Base-by-base conservation (phyloP, 2,329 filamentous ascomycete species). In the Fusarium nodosum region DNA sequence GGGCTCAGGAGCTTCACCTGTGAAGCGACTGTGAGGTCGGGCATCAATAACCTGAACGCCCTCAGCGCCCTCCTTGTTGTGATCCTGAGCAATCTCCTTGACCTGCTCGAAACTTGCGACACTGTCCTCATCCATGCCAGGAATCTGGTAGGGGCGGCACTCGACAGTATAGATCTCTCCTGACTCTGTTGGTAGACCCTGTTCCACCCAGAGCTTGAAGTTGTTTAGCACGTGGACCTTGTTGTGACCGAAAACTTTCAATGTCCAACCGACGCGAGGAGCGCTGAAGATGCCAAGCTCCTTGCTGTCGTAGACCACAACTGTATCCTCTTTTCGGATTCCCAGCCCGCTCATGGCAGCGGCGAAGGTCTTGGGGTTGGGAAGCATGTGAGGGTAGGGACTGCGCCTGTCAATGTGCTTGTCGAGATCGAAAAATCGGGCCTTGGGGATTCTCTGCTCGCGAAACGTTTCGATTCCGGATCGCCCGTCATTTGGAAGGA, bases 391-490 rank as follows among this genome's bases (percentile, higher is more conserved):
- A 10, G 96, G 95, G 78, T 97, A 98, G 2, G 93, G 92, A 57
- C 92, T 97, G 73, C 89, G 88, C 70, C 90, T 90, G 80, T 99
- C 94, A 75, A 96, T 93, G 77, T 97, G 88, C 74, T 90, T 93
- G 81, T 99, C 96, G 56, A 99, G 86, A 79, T 99, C 94, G 79
- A 99, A 99, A 87, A 98, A 99, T 33, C 94, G 92, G 2, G 96
- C 91, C 75, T 91, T 90, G 24, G 94, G 95, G 68, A 99, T 96
- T 74, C 93, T 93, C 77, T 90, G 88, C 77, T 93, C 87, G 71
- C 90, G 88, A 84, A 95, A 99, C 44, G 91, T 89, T 69, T 96
- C 86, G 72, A 92, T 88, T 56, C 96, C 96, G 51, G 88, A 92
- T 66, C 94, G 90, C 56, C 88, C 88, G 72, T 97, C 95, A 79